Percentiles rank a stretch among this genome's conserved stretches.
These are phyloP conservation scores for Solanum hybrid DNA, from an alignment of 305 asterid genomes.

Conservation along the genomic window DNA sequence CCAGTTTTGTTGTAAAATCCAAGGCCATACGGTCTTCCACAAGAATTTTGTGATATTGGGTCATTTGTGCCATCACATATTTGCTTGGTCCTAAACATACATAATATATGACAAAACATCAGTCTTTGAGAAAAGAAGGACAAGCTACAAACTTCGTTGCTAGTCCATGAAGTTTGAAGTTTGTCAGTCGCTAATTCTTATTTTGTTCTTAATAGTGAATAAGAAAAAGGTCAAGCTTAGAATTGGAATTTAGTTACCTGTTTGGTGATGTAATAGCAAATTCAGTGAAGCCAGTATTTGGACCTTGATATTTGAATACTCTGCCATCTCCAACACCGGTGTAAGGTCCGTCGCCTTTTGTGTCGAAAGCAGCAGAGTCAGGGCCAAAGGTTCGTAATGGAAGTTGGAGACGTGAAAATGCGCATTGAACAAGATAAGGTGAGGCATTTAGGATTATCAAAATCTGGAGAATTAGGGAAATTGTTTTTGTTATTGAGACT, in stretches of 20 bases:
- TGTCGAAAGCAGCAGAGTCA: conserved; percentile 3
- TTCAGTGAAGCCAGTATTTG: not conserved
- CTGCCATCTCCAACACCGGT: conserved; percentile 5
- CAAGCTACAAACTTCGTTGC: not conserved
- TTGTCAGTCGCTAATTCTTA: not conserved
- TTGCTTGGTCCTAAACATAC: not conserved
- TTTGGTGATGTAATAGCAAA: conserved; percentile 4
- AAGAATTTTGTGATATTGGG: not conserved
- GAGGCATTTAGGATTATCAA: not conserved
- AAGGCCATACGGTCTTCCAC: conserved; percentile 8
- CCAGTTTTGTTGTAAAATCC: not conserved
- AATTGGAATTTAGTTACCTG: not conserved
- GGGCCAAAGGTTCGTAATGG: not conserved
- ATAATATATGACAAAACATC: not conserved
- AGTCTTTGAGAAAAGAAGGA: not conserved
- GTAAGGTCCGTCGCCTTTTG: not conserved
- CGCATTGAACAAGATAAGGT: not conserved
- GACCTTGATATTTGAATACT: not conserved
- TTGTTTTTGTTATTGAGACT: not conserved
- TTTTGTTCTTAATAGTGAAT: not conserved
- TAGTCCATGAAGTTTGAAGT: not conserved
- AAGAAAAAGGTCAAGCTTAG: not conserved
- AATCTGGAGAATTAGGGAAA: not conserved
- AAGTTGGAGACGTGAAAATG: not conserved
- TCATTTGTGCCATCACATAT: conserved; percentile 4